Evolutionary conservation across 2,329 filamentous ascomycete genomes (phyloP).

Genomic region (Pseudocercospora pini-densiflorae): DNA sequence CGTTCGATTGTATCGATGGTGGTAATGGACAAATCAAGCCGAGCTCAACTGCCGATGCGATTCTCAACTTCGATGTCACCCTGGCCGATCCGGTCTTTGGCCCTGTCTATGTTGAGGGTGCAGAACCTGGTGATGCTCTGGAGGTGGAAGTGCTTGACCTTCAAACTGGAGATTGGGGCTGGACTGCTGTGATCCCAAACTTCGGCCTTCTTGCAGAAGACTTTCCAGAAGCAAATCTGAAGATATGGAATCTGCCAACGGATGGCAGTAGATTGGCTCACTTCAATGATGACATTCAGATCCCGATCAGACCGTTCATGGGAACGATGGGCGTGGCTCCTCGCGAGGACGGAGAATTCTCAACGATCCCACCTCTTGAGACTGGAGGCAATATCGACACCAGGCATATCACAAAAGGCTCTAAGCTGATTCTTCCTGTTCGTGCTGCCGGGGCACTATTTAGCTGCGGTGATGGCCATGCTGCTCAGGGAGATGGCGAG

Average conservation of each 20-base stretch:
- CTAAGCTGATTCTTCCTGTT: slow-evolving; percentile 24
- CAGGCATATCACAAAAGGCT: slow-evolving; percentile 27
- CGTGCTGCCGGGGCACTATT: slow-evolving; percentile 23
- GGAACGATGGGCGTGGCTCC: slow-evolving; percentile 30
- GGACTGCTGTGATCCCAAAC: slow-evolving; percentile 27
- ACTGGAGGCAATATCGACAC: slow-evolving; percentile 31
- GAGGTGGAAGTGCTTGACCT: slow-evolving; percentile 29
- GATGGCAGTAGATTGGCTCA: slow-evolving; percentile 11
- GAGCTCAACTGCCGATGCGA: slow-evolving; percentile 20
- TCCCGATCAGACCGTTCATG: slow-evolving; percentile 28
- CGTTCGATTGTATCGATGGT: slow-evolving; percentile 29
- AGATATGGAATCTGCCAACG: slow-evolving; percentile 24
- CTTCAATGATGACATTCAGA: slow-evolving; percentile 25
- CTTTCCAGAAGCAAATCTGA: slow-evolving; percentile 25
- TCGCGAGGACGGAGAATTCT: slow-evolving; percentile 19
- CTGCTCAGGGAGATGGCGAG: slow-evolving; percentile 29
- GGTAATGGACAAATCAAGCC: slow-evolving; percentile 27
- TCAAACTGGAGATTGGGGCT: slow-evolving; percentile 26
- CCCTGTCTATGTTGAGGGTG: slow-evolving; percentile 27
- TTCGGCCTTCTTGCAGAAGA: slow-evolving; percentile 27
- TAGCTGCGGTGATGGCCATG: slow-evolving; percentile 31
- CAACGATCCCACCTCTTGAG: slow-evolving; percentile 25
- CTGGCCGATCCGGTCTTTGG: slow-evolving; percentile 30
- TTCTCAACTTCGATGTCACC: slow-evolving; percentile 20
- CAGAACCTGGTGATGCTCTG: slow-evolving; percentile 28